Base-by-base conservation (phyloP, 1,139 yeast genomes). In the Taiozyma sp. region DNA sequence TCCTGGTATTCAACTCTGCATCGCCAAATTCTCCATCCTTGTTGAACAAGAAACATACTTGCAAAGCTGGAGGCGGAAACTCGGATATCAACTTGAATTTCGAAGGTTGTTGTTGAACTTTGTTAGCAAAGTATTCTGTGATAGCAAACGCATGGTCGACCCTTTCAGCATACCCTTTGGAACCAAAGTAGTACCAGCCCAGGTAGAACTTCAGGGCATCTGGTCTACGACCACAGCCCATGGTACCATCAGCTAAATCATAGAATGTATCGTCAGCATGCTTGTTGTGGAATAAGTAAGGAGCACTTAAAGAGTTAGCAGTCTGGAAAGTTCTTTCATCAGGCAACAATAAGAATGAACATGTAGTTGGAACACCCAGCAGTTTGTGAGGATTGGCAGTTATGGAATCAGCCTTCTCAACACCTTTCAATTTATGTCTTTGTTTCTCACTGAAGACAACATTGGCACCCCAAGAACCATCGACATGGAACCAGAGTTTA, bases 391-490 rank as follows among this genome's bases (percentile, higher is more conserved):
- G 96, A 64, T 88, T 89, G 22, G 84, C 81, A 3, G 96, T 88
- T 52, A 89, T 74, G n/a, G 93, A 85, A 66, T 88, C 81, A 2
- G 95, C 96, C 30, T 75, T 65, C 47, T 85, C 79, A 38, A 79
- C 67, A 1, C 96, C 96, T 9, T 66, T 63, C 58, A 89, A 66
- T 60, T 78, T 76, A 50, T 67, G 52, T 41, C 66, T 67, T 51
- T 82, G 80, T n/a, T 61, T 70, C 0, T 65, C 58, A 30, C 91
- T 83, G 68, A 88, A 89, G 0, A 85, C 76, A 10, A 86, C 85
- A 62, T 89, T 88, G 14, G 95, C 96, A 43, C 96, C 96, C 96
- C 96, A 88, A 9, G 95, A 86, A 1, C 95, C 96, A 68, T 89
- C 96, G 45, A 89, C 80, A 65, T 89, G 96, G 67, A 87, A 79